Evolutionary conservation across 495 filamentous ascomycete genomes (phyloP).

Genomic region (Penicillium flavigenum): DNA sequence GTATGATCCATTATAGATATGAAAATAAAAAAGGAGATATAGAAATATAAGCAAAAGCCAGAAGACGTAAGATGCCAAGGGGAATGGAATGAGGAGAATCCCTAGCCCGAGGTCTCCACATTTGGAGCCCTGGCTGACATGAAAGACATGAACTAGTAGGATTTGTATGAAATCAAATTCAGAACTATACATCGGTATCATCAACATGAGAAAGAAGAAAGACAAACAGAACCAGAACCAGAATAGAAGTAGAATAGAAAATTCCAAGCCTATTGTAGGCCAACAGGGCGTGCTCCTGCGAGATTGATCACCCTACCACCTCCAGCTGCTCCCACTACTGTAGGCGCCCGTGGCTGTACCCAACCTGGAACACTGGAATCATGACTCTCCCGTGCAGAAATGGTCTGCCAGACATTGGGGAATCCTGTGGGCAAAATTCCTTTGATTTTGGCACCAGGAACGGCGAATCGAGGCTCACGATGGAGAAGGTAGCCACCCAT

Average conservation of each 20-base stretch:
- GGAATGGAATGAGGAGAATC: background rate
- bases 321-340: slow-evolving; percentile 21
- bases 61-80: slow-evolving; percentile 15
- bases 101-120: background rate
- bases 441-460: slow-evolving; percentile 70
- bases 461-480: slow-evolving; percentile 69
- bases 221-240: background rate
- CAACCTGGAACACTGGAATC: slow-evolving; percentile 54
- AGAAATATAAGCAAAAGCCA: background rate
- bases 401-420: slow-evolving; percentile 59
- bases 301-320: slow-evolving; percentile 55
- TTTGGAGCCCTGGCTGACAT: background rate
- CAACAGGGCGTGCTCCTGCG: slow-evolving; percentile 52
- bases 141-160: too few relatives aligned
- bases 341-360: slow-evolving; percentile 43
- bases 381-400: slow-evolving; percentile 44
- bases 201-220: background rate
- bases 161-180: background rate
- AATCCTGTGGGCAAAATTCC: slow-evolving; percentile 62
- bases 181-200: slow-evolving; percentile 6
- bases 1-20: slow-evolving; percentile 13
- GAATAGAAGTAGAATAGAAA: background rate
- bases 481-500: slow-evolving; percentile 85
- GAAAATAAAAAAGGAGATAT: background rate
- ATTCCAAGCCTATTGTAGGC: slow-evolving; percentile 30